These are phyloP conservation scores for Myotisia sp. DNA, from an alignment of 2,329 filamentous ascomycete genomes.

Conservation along the genomic window DNA sequence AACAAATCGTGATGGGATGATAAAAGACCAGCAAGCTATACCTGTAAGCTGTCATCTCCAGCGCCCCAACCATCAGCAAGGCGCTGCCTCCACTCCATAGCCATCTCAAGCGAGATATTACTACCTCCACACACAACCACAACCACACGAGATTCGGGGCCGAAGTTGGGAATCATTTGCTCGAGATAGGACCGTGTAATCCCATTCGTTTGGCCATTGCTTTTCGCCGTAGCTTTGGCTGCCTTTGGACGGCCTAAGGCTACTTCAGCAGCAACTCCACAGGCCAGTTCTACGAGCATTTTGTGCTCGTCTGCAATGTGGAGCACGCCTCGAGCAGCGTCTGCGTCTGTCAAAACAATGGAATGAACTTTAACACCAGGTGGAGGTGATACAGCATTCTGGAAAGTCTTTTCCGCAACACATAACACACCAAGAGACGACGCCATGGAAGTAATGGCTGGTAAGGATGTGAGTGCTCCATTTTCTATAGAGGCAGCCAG, in stretches of 20 bases:
- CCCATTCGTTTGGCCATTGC: conserved; percentile 3
- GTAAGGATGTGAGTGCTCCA: conserved; percentile 45
- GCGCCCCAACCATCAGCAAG: conserved; percentile 29
- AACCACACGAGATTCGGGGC: conserved; percentile 57
- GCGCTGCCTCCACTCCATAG: conserved; percentile 43
- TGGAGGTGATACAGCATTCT: conserved; percentile 41
- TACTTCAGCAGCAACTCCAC: conserved; percentile 59
- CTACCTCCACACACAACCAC: conserved; percentile 73
- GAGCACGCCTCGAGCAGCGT: conserved; percentile 65
- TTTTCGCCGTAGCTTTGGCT: conserved; percentile 2
- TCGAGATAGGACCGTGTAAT: conserved; percentile 31
- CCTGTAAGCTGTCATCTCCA: too few species aligned
- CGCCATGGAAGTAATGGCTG: conserved; percentile 60
- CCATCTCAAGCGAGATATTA: conserved; percentile 48
- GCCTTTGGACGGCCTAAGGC: conserved; percentile 20
- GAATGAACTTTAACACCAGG: conserved; percentile 40
- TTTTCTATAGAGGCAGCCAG: conserved; percentile 46
- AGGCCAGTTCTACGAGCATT: conserved; percentile 69
- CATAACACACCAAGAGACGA: conserved; percentile 58
- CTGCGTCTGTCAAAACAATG: conserved; percentile 55
- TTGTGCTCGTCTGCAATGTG: conserved; percentile 69
- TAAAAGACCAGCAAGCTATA: too few species aligned
- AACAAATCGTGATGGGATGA: too few species aligned
- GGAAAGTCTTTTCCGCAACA: conserved; percentile 55
- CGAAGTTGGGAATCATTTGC: conserved; percentile 48